Evolutionary conservation across 1,139 yeast genomes (phyloP), one percentile per base, ranked within the genome.

Genomic region (Diutina catenulata): DNA sequence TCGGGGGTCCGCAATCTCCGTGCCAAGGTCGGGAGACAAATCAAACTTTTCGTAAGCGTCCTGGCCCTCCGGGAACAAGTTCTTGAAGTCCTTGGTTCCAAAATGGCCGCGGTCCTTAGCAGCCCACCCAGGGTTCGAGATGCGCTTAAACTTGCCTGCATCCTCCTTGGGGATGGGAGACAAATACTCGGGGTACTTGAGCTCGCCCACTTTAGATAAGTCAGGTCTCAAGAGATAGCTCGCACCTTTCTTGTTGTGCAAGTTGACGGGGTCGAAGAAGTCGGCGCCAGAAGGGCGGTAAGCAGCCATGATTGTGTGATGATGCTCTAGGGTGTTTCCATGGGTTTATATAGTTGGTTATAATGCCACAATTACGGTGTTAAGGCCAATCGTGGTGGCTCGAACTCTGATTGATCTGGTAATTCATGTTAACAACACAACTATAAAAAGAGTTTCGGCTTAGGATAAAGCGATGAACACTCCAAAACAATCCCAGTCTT

Each of bases 161-260:
- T 6, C 9, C 8, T 9, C 23, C 8, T 9, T 21, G 8, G 6
- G 6, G 6, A 9, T 21, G 8, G 23, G 6, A 9, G 23, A 21
- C 6, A 21, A 9, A 9, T 21, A 21, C 23, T 21, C 23, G 8
- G 23, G 23, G 23, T 21, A 21, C 23, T 21, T 21, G 23, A 21
- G 24, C 22, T 33, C 14, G 15, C 24, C 14, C 4, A 13, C 35
- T 25, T 46, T 46, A 5, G 19, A 25, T n/a, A 31, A 3, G 26
- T 43, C 48, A 14, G 44, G 43, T 5, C 40, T 45, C 26, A 49
- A 32, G 14, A 40, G 42, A 11, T 21, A 20, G 25, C 21, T 21
- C 35, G 24, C 35, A 5, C 20, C 15, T 6, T 24, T 14, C 6
- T 18, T 28, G n/a, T 31, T 31, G 7, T n/a, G 23, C 13, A 21